phyloP scores from a whole-genome alignment of 2,329 filamentous ascomycete species.

The Pestalotiopsis sp. region DNA sequence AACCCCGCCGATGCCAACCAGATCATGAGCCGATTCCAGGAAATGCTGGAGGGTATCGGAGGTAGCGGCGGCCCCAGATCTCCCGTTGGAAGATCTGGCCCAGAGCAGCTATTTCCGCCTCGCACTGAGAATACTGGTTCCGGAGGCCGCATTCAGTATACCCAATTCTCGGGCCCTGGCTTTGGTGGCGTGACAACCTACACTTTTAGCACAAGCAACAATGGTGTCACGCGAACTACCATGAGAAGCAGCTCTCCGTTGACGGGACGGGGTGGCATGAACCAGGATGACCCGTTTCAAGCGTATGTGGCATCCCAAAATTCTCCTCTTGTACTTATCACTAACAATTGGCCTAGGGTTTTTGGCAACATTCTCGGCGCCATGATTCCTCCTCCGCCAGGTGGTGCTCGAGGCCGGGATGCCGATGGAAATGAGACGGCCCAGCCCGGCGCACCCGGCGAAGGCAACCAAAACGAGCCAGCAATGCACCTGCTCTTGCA shows the following conservation, averaged over 20 bases:
- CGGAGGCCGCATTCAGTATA: slow-evolving; percentile 22
- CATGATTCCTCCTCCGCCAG: slow-evolving; percentile 32
- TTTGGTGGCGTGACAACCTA: slow-evolving; percentile 43
- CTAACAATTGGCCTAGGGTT: slow-evolving; percentile 42
- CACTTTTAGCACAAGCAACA: slow-evolving; percentile 44
- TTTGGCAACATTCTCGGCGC: slow-evolving; percentile 46
- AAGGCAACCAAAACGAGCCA: slow-evolving; percentile 19
- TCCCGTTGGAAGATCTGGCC: slow-evolving; percentile 24
- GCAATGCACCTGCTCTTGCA: slow-evolving; percentile 42
- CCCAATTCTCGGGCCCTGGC: slow-evolving; percentile 36
- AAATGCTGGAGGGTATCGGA: slow-evolving; percentile 29
- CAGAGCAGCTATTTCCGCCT: slow-evolving; percentile 22
- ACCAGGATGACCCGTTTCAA: slow-evolving; percentile 42
- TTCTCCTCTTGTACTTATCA: slow-evolving; percentile 14
- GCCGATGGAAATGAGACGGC: slow-evolving; percentile 13
- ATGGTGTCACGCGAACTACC: slow-evolving; percentile 26
- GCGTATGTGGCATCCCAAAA: slow-evolving; percentile 38
- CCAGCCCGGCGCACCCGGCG: slow-evolving; percentile 22
- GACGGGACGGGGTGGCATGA: slow-evolving; percentile 7
- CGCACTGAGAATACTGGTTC: slow-evolving; percentile 17
- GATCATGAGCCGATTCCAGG: slow-evolving; percentile 40
- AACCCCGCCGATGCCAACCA: slow-evolving; percentile 26
- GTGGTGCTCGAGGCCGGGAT: slow-evolving; percentile 20
- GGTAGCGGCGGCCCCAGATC: slow-evolving; percentile 17
- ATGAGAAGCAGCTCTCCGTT: slow-evolving; percentile 5